Evolutionary conservation across 805 yeast species (phyloP).

Genomic region (Yarrowia hollandica): DNA sequence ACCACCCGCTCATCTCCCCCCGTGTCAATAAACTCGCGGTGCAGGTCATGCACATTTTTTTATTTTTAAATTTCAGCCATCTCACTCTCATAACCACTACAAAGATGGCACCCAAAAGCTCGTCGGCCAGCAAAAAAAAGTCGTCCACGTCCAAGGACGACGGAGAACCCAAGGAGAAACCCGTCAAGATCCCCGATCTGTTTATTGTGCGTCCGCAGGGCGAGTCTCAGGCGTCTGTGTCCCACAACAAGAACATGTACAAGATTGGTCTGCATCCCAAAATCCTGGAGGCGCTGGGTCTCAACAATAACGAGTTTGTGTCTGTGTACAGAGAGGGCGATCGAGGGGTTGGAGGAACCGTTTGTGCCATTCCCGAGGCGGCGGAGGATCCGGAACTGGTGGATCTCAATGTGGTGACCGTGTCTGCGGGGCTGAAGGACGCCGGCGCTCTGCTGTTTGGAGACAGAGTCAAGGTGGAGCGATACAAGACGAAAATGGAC

Average conservation of each 20-base stretch:
- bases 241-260: conserved; percentile 21
- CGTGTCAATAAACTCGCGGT: too few relatives aligned
- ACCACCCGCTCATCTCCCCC: too few relatives aligned
- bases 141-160: conserved; percentile 18
- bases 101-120: conserved; percentile 22
- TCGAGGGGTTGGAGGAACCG: conserved; percentile 2
- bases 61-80: neutral
- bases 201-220: conserved; percentile 25
- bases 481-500: conserved; percentile 51
- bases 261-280: conserved; percentile 22
- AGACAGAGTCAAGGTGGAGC: conserved; percentile 52
- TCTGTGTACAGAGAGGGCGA: conserved; percentile 22
- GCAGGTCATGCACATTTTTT: conserved; percentile 5
- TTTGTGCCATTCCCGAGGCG: conserved; percentile 15
- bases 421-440: conserved; percentile 42
- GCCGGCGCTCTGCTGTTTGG: conserved; percentile 51
- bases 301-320: conserved; percentile 12
- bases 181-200: conserved; percentile 25
- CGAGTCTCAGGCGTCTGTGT: conserved; percentile 1
- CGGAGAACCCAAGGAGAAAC: conserved; percentile 1
- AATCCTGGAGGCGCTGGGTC: conserved; percentile 10
- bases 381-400: conserved; percentile 32
- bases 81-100: neutral
- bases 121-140: conserved; percentile 16
- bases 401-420: conserved; percentile 37